These are phyloP conservation scores for Tulasnella calospora DNA, from an alignment of 768 basidiomycete species.

Conservation along the genomic window DNA sequence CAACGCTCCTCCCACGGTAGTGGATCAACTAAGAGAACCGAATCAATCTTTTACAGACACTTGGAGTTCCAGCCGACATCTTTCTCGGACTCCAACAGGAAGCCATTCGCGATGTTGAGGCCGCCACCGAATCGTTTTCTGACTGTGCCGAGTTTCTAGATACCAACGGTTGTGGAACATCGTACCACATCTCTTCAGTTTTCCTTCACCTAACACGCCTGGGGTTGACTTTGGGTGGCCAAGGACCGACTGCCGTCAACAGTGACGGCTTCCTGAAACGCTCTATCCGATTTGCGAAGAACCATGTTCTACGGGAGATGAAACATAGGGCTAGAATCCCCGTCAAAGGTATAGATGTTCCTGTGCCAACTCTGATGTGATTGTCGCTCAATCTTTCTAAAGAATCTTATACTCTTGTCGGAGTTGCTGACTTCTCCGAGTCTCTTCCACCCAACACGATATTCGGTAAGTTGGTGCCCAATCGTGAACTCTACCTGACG, in stretches of 20 bases:
- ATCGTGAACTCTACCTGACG: too few species aligned
- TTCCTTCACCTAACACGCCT: conserved; percentile 48
- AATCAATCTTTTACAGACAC: conserved; percentile 43
- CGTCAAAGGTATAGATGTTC: conserved; percentile 43
- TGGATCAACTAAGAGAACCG: not conserved
- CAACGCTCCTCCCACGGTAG: not conserved
- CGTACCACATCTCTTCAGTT: conserved; percentile 53
- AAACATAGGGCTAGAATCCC: conserved; percentile 66
- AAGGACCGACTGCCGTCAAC: conserved; percentile 33
- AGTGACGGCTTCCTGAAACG: conserved; percentile 50
- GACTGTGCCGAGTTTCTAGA: conserved; percentile 51
- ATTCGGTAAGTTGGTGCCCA: conserved; percentile 40
- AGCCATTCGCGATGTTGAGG: conserved; percentile 48
- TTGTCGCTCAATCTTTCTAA: not conserved
- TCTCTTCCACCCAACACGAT: conserved; percentile 53
- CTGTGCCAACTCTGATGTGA: not conserved
- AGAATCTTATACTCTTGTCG: conserved; percentile 56
- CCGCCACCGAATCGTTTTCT: conserved; percentile 43
- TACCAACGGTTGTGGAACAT: conserved; percentile 51
- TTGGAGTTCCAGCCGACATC: conserved; percentile 52
- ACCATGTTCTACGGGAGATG: conserved; percentile 61
- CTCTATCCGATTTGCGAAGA: conserved; percentile 50
- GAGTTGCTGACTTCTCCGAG: conserved; percentile 60
- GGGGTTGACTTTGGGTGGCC: conserved; percentile 38
- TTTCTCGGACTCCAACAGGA: conserved; percentile 52